phyloP scores from a whole-genome alignment of 106 monocot species.

The Ottelia alismoides region DNA sequence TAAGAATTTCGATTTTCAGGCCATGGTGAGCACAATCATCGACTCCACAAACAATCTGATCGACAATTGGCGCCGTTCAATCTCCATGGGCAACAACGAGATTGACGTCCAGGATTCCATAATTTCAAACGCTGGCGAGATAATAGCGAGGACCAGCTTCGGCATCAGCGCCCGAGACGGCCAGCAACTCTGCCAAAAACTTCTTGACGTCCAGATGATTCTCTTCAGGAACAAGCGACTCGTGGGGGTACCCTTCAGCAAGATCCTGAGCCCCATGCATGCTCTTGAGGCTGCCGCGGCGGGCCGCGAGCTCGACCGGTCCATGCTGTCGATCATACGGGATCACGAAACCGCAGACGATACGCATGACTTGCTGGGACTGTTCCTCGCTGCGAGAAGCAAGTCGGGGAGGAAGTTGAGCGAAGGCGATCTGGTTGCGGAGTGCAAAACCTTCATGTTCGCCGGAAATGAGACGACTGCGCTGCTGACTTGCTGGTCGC shows the following conservation, averaged over 20 bases:
- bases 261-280: conserved; percentile 15
- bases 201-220: conserved; percentile 31
- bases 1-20: no score
- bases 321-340: conserved; percentile 32
- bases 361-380: conserved; percentile 31
- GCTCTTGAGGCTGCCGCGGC: conserved; percentile 29
- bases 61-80: conserved; percentile 19
- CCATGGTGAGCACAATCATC: conserved; percentile 42
- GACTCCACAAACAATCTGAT: conserved; percentile 59
- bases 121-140: conserved; percentile 52
- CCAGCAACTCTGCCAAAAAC: conserved; percentile 37
- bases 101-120: conserved; percentile 44
- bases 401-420: conserved; percentile 41
- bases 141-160: conserved; percentile 58
- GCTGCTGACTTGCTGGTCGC: conserved; percentile 48
- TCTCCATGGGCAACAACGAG: conserved; percentile 14
- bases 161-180: conserved; percentile 35
- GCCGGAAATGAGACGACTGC: conserved; percentile 78
- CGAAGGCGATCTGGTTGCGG: conserved; percentile 53
- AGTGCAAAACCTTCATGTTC: conserved; percentile 90
- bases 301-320: conserved; percentile 59
- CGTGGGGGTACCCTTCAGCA: conserved; percentile 60
- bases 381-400: conserved; percentile 24
- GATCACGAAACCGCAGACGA: conserved; percentile 12
- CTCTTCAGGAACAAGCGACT: conserved; percentile 49